A percentile compares a stretch with the other conserved stretches of the same genome.
phyloP scores from a whole-genome alignment of 2,329 filamentous ascomycete species.

The Curvularia sp. region DNA sequence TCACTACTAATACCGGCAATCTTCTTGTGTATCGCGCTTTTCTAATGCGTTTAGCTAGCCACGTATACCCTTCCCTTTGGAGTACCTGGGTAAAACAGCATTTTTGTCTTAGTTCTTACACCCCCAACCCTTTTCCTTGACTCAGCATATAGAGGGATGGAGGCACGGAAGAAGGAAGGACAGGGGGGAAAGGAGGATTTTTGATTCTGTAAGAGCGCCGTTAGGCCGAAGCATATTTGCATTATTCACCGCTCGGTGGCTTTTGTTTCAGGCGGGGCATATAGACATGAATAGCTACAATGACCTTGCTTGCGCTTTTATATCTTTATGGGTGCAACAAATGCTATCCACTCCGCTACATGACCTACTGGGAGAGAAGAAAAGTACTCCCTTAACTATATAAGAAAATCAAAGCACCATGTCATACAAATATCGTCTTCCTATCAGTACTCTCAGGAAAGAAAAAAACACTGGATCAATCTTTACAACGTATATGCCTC shows the following conservation, averaged over 20 bases:
- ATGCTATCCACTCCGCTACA: background rate
- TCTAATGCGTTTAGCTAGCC: background rate
- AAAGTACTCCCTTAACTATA: background rate
- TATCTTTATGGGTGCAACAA: background rate
- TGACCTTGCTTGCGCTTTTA: background rate
- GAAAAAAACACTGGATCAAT: background rate
- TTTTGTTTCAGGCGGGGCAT: background rate
- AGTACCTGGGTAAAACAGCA: background rate
- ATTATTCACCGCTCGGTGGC: background rate
- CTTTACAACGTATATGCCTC: conserved; percentile 42
- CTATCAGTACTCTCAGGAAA: too few relatives aligned
- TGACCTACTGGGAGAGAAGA: background rate
- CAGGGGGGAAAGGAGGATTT: background rate
- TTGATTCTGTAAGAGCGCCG: background rate
- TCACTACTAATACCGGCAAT: background rate
- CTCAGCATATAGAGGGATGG: background rate
- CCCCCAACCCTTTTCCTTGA: background rate
- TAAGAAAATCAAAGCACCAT: background rate
- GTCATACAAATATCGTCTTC: background rate
- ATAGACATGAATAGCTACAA: conserved; percentile 7
- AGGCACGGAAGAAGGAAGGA: background rate
- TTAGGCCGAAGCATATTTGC: background rate
- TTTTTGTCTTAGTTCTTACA: background rate
- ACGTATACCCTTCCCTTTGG: conserved; percentile 2
- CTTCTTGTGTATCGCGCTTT: background rate